Evolutionary conservation across 495 filamentous ascomycete genomes (phyloP), one percentile per base, ranked within the genome.

Genomic region (Aspergillus bertholletiae): DNA sequence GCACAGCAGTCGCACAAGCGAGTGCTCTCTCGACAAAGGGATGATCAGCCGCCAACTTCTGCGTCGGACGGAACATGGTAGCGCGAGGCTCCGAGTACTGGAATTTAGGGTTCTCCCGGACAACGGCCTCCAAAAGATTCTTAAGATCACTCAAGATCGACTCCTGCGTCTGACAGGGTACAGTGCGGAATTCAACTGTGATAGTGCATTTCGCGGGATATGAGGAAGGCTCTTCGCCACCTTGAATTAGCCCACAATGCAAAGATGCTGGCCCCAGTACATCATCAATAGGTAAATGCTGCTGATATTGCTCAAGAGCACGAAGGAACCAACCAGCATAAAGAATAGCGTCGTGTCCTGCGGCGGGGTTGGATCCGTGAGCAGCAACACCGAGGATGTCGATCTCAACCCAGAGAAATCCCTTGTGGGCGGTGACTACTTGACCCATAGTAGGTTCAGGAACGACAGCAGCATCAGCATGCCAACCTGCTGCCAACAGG

Each of bases 341-440:
- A 3, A 71, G 53, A 37, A 80, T 80, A 2, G 75, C 71, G 54
- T 80, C 77, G 18, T 68, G 51, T 8, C 75, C 76, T 1, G 63
- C 47, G 7, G 62, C 54, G 20, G 72, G 69, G 11, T 73, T 56
- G 0, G 77, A 80, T 5, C 77, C 77, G 44, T 80, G 77, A 2
- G 74, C 72, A 28, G 77, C 75, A 17, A 72, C 61, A 30, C 77
- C 77, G 8, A 68, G 56, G 5, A 79, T 70, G 24, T 75, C 65
- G 7, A 80, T 57, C 35, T 80, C 69, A 8, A 78, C 61, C 74
- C 75, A 78, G 2, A 76, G 60, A 39, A 79, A 79, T 0, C 77
- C 77, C 40, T 80, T 78, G 48, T 80, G 76, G 1, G 74, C 73
- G 30, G 65, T 68, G 2, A 65, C 44, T 7, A 79, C 67, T 1